These are phyloP conservation scores for Isabelozyma gotoi DNA, from an alignment of 805 yeast genomes.

Conservation along the genomic window DNA sequence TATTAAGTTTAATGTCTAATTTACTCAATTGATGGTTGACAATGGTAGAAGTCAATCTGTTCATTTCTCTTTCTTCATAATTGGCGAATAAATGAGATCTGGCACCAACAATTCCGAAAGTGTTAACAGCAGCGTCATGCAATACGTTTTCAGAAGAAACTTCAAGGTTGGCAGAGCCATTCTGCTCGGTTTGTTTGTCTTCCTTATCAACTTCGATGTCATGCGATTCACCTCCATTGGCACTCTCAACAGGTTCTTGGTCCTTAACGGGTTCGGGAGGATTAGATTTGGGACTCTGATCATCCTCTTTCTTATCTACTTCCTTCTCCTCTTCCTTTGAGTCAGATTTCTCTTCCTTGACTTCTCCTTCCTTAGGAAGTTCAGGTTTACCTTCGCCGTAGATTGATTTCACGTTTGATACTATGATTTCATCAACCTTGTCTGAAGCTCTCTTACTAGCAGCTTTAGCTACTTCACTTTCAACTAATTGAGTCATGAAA, in stretches of 20 bases:
- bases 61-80: conserved; percentile 77
- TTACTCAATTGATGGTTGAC: conserved; percentile 63
- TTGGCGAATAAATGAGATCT: conserved; percentile 78
- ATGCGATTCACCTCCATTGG: conserved; percentile 5
- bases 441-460: conserved; percentile 68
- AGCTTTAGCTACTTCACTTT: conserved; percentile 80
- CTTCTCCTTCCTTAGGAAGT: conserved; percentile 6
- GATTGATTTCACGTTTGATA: conserved; percentile 35
- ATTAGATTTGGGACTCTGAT: conserved; percentile 1
- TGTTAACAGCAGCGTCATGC: conserved; percentile 64
- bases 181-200: conserved; percentile 1
- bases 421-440: conserved; percentile 44
- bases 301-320: conserved; percentile 4
- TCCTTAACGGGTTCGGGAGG: conserved; percentile 8
- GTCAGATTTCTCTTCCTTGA: conserved; percentile 12
- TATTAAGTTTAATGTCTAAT: conserved; percentile 60
- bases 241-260: conserved; percentile 4
- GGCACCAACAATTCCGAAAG: conserved; percentile 76
- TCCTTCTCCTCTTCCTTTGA: conserved; percentile 7
- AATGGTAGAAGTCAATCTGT: conserved; percentile 54
- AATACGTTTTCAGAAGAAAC: conserved; percentile 27
- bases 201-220: not conserved
- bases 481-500: conserved; percentile 81
- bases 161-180: conserved; percentile 2
- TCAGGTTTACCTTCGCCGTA: conserved; percentile 15